phyloP scores from a whole-genome alignment of 495 filamentous ascomycete species.

The Astrothelium macrocarpum region DNA sequence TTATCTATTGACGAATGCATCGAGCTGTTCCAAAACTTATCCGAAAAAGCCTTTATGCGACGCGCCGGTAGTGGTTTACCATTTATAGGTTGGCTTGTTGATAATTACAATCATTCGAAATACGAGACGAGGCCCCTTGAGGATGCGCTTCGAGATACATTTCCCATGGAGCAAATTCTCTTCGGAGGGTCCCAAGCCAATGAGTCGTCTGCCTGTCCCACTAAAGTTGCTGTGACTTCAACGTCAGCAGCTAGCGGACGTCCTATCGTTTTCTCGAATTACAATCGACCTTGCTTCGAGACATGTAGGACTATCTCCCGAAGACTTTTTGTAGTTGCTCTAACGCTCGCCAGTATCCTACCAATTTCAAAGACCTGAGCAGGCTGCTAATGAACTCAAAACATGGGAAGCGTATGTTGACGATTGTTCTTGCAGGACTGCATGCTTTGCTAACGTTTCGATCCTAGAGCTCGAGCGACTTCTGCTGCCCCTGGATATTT shows the following conservation, averaged over 20 bases:
- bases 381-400: constrained; percentile 34
- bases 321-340: neutral
- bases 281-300: constrained; percentile 33
- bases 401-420: constrained; percentile 42
- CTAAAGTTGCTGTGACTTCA: constrained; percentile 42
- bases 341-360: constrained; percentile 24
- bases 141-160: constrained; percentile 26
- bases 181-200: constrained; percentile 33
- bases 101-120: constrained; percentile 31
- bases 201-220: constrained; percentile 17
- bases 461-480: constrained; percentile 38
- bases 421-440: neutral
- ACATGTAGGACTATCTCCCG: constrained; percentile 1
- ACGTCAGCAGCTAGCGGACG: constrained; percentile 30
- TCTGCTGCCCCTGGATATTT: constrained; percentile 42
- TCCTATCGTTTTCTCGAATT: constrained; percentile 42
- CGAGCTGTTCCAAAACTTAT: constrained; percentile 36
- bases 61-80: constrained; percentile 32
- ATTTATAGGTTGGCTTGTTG: constrained; percentile 28
- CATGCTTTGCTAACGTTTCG: constrained; percentile 10
- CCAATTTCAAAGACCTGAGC: constrained; percentile 38
- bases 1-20: constrained; percentile 38
- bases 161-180: constrained; percentile 27
- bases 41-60: constrained; percentile 36
- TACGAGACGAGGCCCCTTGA: constrained; percentile 37